These are phyloP conservation scores for Clavariopsis aquatica DNA, from an alignment of 495 filamentous ascomycete genomes.

Conservation along the genomic window DNA sequence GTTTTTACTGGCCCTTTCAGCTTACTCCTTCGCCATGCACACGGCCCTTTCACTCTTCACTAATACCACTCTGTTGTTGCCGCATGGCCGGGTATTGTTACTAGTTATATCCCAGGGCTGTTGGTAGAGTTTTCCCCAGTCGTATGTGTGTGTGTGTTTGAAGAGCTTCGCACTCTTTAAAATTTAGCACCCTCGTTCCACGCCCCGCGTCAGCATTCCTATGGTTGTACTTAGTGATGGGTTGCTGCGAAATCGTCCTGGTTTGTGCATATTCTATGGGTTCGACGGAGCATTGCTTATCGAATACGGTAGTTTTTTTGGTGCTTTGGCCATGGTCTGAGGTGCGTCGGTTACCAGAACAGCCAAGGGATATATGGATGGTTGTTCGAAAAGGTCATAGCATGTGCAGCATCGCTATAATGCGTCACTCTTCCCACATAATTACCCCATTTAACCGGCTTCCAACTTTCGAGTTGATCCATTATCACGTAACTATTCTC, in stretches of 20 bases:
- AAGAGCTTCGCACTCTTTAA: constrained; percentile 26
- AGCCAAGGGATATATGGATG: background rate
- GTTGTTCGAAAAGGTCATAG: constrained; percentile 53
- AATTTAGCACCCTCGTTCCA: constrained; percentile 27
- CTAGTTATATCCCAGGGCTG: constrained; percentile 20
- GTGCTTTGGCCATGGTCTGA: constrained; percentile 57
- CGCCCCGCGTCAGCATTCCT: constrained; percentile 16
- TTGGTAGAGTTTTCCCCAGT: constrained; percentile 26
- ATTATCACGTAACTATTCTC: constrained; percentile 50
- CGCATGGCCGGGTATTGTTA: constrained; percentile 20
- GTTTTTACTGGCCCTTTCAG: too few species aligned
- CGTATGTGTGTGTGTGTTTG: too few species aligned
- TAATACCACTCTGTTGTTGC: constrained; percentile 21
- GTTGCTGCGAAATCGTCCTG: constrained; percentile 1
- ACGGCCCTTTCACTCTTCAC: too few species aligned
- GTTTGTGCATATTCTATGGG: constrained; percentile 11
- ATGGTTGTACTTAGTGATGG: constrained; percentile 20
- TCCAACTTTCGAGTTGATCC: constrained; percentile 47
- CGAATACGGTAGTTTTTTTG: constrained; percentile 51
- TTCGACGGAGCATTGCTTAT: constrained; percentile 22
- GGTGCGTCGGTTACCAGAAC: background rate
- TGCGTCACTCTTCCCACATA: constrained; percentile 52
- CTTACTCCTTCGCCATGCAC: too few species aligned
- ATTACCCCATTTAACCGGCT: constrained; percentile 53
- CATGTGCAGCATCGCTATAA: constrained; percentile 63